Evolutionary conservation across 2,329 filamentous ascomycete species (phyloP), one percentile per base, ranked within the genome.

Genomic region (Epichloe elymi): DNA sequence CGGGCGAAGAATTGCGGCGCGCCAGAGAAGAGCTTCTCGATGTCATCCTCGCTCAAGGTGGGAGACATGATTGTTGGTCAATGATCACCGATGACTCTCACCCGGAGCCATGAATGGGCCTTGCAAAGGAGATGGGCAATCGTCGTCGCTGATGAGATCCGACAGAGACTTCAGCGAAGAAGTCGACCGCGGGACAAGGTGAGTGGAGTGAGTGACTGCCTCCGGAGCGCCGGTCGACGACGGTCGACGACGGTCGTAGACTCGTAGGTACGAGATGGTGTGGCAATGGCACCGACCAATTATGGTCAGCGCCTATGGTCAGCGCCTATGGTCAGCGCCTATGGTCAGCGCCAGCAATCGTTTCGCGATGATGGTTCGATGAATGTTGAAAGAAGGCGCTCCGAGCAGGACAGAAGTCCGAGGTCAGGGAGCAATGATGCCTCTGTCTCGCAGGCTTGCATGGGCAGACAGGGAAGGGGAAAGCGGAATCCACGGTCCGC

Each of bases 11-110:
- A 87, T 62, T 86, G 82, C 55, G 84, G 84, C 42, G 84, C 84
- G n/a, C 84, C 83, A 26, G 83, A 85, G 70, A 87, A 88, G 59
- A 87, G 74, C 64, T 80, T 79, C 66, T 83, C 79, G 48, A 87
- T 69, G 57, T 85, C 80, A 40, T 72, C 68, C 44, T 79, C 73
- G 58, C 67, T 74, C 53, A 85, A 69, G 46, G 74, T 74, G 43
- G 78, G 70, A 48, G 79, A 71, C 73, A 54, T 54, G 15, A 82
- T 82, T 82, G 66, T 79, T 82, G 62, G 74, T 72, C 52, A 74
- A 64, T 37, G 72, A 30, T 73, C 56, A 66, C 72, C 51, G 63
- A 62, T 41, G 67, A 63, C 47, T 57, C 52, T 55, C 54, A 48
- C 55, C 53, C 56, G 17, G 36, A 42, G 46, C 52, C 48, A 53